Evolutionary conservation across 345 rosid species (phyloP), one percentile per base, ranked within the genome.

Genomic region (Carallia brachiata): DNA sequence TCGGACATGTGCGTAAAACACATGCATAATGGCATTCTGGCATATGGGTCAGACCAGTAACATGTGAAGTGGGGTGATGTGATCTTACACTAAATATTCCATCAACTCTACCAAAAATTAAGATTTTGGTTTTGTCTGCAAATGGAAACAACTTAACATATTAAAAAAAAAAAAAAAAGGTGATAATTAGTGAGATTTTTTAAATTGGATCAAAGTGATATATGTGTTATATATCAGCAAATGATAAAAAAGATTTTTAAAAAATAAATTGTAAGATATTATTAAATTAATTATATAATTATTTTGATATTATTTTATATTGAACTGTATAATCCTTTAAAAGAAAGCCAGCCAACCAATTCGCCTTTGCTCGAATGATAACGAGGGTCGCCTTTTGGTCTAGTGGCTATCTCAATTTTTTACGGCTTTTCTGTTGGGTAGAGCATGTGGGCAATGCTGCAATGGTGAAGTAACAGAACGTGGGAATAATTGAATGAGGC

Each of bases 401-500:
- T 69, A 54, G 73, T n/a, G 27, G 28, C 75, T 37, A 32, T 67
- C 65, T 63, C 75, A 81, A 73, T 47, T 73, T 58, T 74, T 75
- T 78, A 71, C 77, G 75, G 85, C 82, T 81, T 71, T 72, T 31
- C 23, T 78, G 64, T 44, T 63, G 85, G 82, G 83, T 65, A 72
- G 27, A 44, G 64, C 90, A 86, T 81, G 90, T 84, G 93, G 73
- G 70, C 67, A 7, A 39, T 39, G 44, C 44, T 52, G 70, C 66
- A 61, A 50, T 37, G 18, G 62, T 54, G 50, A 69, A 10, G 31
- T 18, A 19, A 28, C 75, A 78, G 82, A 86, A 86, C 93, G 81
- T 86, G 93, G 82, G 76, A 85, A 82, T 80, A 73, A 84, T 81
- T 85, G 80, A 82, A 78, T 60, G 67, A 70, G 75, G 31, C 12